A percentile compares a stretch with the other conserved stretches of the same genome.
phyloP scores from a whole-genome alignment of 208 protist species.

The Kentomonas sorsogonicus region DNA sequence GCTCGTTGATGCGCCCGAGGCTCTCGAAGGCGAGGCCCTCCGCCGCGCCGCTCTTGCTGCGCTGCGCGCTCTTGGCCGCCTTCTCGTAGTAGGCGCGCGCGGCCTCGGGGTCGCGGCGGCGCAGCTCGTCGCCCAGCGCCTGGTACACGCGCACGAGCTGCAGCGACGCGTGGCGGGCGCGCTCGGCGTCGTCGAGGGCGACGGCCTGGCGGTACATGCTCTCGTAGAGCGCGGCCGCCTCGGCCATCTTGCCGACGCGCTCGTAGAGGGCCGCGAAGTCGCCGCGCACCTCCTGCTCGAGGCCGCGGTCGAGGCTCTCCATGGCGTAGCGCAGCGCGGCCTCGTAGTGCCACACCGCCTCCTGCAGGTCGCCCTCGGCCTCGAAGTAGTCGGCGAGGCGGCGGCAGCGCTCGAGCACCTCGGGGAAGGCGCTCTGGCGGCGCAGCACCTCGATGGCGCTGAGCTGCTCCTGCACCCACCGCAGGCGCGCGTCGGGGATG shows the following conservation, averaged over 20 bases:
- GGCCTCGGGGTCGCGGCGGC: slow-evolving; percentile 21
- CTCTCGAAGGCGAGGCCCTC: slow-evolving; percentile 59
- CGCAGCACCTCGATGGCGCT: slow-evolving; percentile 66
- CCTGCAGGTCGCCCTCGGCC: slow-evolving; percentile 54
- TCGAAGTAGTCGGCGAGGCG: slow-evolving; percentile 84
- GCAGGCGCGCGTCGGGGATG: slow-evolving; percentile 55
- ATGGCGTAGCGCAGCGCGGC: slow-evolving; percentile 56
- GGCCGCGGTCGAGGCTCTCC: slow-evolving; percentile 61
- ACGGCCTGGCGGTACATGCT: slow-evolving; percentile 56
- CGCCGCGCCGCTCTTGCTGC: slow-evolving; percentile 23
- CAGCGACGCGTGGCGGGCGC: slow-evolving; percentile 30
- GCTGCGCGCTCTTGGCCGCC: slow-evolving; percentile 37
- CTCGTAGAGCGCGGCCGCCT: slow-evolving; percentile 60
- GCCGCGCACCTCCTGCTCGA: slow-evolving; percentile 59
- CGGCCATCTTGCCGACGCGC: slow-evolving; percentile 40
- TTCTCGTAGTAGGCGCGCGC: slow-evolving; percentile 50
- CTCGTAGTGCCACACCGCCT: slow-evolving; percentile 73
- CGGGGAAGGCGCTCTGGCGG: slow-evolving; percentile 76
- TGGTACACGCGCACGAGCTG: slow-evolving; percentile 72
- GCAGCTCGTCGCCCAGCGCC: slow-evolving; percentile 38
- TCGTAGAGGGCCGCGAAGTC: slow-evolving; percentile 61
- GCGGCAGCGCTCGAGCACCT: slow-evolving; percentile 53
- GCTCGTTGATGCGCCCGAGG: slow-evolving; percentile 70
- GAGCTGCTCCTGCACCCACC: slow-evolving; percentile 81
- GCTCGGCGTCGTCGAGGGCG: slow-evolving; percentile 42